Evolutionary conservation across 306 rosid genomes (phyloP).

Genomic region (Vicia faba): DNA sequence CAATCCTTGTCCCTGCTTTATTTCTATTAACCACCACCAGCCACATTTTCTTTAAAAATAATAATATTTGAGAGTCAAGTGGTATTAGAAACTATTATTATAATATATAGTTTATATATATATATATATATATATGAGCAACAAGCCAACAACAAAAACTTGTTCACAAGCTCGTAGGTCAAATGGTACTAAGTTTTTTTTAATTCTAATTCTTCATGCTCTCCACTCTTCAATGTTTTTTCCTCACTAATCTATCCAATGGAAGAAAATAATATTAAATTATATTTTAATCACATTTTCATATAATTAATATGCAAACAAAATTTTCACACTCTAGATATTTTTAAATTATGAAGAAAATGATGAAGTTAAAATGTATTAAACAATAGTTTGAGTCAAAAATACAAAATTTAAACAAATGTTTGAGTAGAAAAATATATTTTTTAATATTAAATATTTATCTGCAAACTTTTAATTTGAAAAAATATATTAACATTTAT

Average conservation of each 20-base stretch:
- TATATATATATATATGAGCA: not conserved
- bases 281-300: too few species aligned
- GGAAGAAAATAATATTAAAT: too few species aligned
- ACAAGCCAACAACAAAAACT: not conserved
- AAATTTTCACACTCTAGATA: not conserved
- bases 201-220: not conserved
- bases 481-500: too few species aligned
- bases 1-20: constrained; percentile 13
- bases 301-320: not conserved
- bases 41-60: not conserved
- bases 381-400: too few species aligned
- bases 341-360: not conserved
- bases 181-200: not conserved
- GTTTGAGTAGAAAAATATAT: too few species aligned
- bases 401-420: too few species aligned
- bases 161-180: constrained; percentile 4
- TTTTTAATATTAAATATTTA: too few species aligned
- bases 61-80: not conserved
- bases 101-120: not conserved
- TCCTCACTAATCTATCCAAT: not conserved
- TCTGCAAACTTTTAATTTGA: too few species aligned
- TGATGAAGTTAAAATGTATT: not conserved
- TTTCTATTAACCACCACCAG: constrained; percentile 4
- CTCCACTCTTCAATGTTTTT: not conserved
- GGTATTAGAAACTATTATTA: not conserved